Evolutionary conservation across 2,329 filamentous ascomycete species (phyloP).

Genomic region (Epicoccum sorghinum): DNA sequence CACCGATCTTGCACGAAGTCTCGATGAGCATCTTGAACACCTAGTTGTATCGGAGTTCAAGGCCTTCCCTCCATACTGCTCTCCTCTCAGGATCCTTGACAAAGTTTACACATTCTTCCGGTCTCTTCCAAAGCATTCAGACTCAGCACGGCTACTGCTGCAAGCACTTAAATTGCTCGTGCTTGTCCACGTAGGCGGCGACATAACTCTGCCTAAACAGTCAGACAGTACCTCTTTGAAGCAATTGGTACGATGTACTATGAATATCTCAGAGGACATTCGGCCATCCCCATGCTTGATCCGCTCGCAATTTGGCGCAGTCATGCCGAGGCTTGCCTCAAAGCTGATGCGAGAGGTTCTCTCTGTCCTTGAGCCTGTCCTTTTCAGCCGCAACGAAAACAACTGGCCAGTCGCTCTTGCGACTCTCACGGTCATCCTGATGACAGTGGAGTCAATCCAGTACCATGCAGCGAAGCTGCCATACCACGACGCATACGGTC

Average conservation of each 20-base stretch:
- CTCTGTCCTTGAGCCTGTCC: constrained; percentile 36
- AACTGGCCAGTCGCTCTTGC: constrained; percentile 45
- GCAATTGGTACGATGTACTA: constrained; percentile 29
- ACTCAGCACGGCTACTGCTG: constrained; percentile 33
- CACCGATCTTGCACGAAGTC: constrained; percentile 22
- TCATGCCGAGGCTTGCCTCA: constrained; percentile 43
- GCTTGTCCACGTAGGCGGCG: constrained; percentile 48
- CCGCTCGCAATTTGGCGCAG: constrained; percentile 45
- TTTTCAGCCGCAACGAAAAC: constrained; percentile 35
- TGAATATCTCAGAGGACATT: constrained; percentile 17
- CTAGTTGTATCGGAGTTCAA: constrained; percentile 43
- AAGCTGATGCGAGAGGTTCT: constrained; percentile 43
- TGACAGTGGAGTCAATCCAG: constrained; percentile 48
- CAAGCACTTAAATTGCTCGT: constrained; percentile 48
- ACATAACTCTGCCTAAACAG: constrained; percentile 38
- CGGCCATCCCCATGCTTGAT: constrained; percentile 48
- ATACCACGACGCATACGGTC: constrained; percentile 36
- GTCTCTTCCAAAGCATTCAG: constrained; percentile 21
- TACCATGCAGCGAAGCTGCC: constrained; percentile 47
- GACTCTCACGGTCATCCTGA: constrained; percentile 41
- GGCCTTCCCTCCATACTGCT: constrained; percentile 44
- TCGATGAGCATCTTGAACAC: constrained; percentile 41
- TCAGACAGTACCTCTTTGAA: constrained; percentile 20
- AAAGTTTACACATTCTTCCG: constrained; percentile 44
- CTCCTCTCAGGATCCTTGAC: constrained; percentile 40